Percentiles rank a stretch among this genome's conserved stretches.
These are phyloP conservation scores for Mikania micrantha DNA, from an alignment of 129 eudicot genomes.

Conservation along the genomic window DNA sequence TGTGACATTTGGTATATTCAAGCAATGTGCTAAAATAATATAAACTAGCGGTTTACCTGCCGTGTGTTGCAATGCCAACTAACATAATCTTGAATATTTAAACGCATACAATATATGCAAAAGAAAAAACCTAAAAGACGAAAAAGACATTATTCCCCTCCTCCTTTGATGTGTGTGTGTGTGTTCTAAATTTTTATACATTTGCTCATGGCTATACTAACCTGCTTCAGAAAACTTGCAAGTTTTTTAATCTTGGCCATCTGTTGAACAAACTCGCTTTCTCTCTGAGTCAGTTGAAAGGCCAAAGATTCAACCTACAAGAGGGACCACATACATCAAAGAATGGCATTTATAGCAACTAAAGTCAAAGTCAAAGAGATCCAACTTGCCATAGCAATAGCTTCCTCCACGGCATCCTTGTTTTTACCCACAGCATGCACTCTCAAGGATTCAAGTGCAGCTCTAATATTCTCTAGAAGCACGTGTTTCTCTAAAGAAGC, in stretches of 20 bases:
- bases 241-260: slow-evolving; percentile 70
- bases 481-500: slow-evolving; percentile 92
- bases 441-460: slow-evolving; percentile 79
- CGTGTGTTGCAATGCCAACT: too few species aligned
- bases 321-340: neutral
- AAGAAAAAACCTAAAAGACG: too few species aligned
- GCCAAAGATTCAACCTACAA: slow-evolving; percentile 81
- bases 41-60: too few species aligned
- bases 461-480: slow-evolving; percentile 84
- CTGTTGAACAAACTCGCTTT: slow-evolving; percentile 76
- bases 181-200: neutral
- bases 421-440: slow-evolving; percentile 78
- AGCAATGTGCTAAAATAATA: slow-evolving; percentile 6
- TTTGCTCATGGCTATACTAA: slow-evolving; percentile 5
- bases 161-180: too few species aligned
- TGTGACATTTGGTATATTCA: neutral
- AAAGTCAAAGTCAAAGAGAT: neutral
- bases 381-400: slow-evolving; percentile 76
- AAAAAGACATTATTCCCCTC: too few species aligned
- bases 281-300: slow-evolving; percentile 67
- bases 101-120: too few species aligned
- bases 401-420: slow-evolving; percentile 93
- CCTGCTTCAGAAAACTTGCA: slow-evolving; percentile 75
- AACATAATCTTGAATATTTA: too few species aligned
- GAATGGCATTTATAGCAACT: neutral